These are phyloP conservation scores for Melastoma candidum DNA, from an alignment of 441 rosid species.

Conservation along the genomic window DNA sequence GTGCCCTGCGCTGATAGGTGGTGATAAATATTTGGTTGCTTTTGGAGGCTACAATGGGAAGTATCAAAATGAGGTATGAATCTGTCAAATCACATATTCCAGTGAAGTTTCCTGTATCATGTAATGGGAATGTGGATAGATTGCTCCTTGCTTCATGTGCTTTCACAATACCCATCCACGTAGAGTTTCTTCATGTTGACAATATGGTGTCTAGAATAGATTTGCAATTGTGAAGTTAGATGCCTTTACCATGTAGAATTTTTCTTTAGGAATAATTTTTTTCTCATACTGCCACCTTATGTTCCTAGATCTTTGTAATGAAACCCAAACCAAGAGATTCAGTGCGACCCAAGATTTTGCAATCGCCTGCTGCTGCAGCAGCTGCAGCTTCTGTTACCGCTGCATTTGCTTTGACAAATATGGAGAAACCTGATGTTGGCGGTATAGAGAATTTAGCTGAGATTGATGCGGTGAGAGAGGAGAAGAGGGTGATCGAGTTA, in stretches of 20 bases:
- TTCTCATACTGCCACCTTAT: neutral
- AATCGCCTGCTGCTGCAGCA: constrained; percentile 96
- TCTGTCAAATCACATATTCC: too few species aligned
- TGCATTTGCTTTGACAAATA: constrained; percentile 84
- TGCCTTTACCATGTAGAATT: too few species aligned
- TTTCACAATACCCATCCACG: too few species aligned
- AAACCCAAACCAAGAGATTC: constrained; percentile 59
- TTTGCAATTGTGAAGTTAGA: too few species aligned
- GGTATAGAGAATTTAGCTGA: constrained; percentile 28
- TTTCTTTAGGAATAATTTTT: too few species aligned
- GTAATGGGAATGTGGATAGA: too few species aligned
- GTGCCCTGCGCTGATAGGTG: constrained; percentile 53
- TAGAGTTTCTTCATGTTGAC: too few species aligned
- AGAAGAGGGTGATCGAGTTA: constrained; percentile 45
- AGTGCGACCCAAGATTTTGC: constrained; percentile 66
- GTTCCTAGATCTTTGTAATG: constrained; percentile 58
- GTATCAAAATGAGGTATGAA: constrained; percentile 73
- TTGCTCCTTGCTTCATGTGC: too few species aligned
- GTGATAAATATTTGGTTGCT: constrained; percentile 68
- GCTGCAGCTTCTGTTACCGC: constrained; percentile 98
- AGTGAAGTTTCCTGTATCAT: too few species aligned
- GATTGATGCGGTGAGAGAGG: constrained; percentile 56
- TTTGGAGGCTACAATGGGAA: constrained; percentile 98
- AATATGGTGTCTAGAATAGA: too few species aligned
- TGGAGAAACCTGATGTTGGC: constrained; percentile 59